These are phyloP conservation scores for Suhomyces canberraensis DNA, from an alignment of 805 yeast species.

Conservation along the genomic window DNA sequence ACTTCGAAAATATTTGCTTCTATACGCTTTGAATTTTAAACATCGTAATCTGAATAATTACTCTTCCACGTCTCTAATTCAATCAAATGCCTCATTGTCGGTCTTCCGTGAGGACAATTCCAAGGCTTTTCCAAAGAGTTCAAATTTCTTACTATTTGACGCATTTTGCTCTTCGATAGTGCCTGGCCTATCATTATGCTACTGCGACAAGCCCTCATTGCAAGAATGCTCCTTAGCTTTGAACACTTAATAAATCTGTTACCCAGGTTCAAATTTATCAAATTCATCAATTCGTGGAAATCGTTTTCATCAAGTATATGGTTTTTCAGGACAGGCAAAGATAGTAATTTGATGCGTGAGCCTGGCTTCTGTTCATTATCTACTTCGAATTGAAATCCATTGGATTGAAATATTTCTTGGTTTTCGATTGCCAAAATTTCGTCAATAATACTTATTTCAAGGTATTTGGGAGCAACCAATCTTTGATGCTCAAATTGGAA, in stretches of 20 bases:
- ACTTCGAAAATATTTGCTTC: too few relatives aligned
- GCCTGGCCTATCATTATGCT: constrained; percentile 92
- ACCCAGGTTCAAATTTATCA: constrained; percentile 49
- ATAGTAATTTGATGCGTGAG: constrained; percentile 46
- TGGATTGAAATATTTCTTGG: constrained; percentile 52
- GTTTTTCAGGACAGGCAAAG: constrained; percentile 73
- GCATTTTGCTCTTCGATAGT: constrained; percentile 59
- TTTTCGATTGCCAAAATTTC: constrained; percentile 69
- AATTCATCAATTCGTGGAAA: constrained; percentile 71
- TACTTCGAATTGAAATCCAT: constrained; percentile 66
- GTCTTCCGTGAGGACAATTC: constrained; percentile 97
- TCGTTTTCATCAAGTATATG: constrained; percentile 65
- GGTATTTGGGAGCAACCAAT: constrained; percentile 53
- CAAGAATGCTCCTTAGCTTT: constrained; percentile 79
- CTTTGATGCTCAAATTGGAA: constrained; percentile 61
- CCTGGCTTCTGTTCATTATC: constrained; percentile 57
- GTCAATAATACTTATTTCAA: constrained; percentile 75
- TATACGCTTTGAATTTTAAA: too few relatives aligned
- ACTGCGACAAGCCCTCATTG: constrained; percentile 91
- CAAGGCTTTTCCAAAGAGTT: constrained; percentile 85
- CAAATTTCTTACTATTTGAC: constrained; percentile 60
- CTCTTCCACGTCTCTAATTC: constrained; percentile 39
- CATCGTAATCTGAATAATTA: constrained; percentile 6
- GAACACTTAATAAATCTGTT: constrained; percentile 52
- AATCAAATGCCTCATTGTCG: constrained; percentile 88